Conservation (phyloP, 164 flowering plant species). For the Aristolochia californica region DNA sequence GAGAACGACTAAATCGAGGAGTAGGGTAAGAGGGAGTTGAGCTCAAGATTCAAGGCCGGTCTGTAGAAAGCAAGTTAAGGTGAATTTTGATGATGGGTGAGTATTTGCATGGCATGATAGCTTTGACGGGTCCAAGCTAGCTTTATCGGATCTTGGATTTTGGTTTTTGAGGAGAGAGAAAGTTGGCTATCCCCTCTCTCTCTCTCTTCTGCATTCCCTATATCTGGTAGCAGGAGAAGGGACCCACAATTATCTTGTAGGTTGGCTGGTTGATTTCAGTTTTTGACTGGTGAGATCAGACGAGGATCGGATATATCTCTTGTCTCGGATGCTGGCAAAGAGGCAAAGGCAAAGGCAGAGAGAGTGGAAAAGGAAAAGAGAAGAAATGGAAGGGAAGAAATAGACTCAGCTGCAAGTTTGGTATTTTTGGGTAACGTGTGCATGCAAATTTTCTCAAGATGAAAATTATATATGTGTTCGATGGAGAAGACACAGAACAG, state of each 20-base stretch:
- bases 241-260: not conserved
- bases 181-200: not conserved
- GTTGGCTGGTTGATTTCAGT: not conserved
- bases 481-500: no score
- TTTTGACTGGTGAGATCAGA: not conserved
- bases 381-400: constrained; percentile 5
- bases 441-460: not conserved
- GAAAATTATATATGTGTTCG: no score
- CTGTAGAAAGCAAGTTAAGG: constrained; percentile 17
- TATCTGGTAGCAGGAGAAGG: not conserved
- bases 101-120: constrained; percentile 22
- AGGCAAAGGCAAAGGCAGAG: not conserved
- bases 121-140: constrained; percentile 47
- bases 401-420: constrained; percentile 25
- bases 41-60: constrained; percentile 26
- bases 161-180: constrained; percentile 2
- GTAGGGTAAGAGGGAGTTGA: not conserved
- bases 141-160: constrained; percentile 15
- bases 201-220: no score
- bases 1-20: constrained; percentile 16
- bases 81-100: constrained; percentile 1
- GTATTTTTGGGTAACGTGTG: constrained; percentile 21
- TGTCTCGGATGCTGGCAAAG: not conserved
- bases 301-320: not conserved
- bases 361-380: constrained; percentile 4